These are phyloP conservation scores for Aschersonia sp. DNA, from an alignment of 2,329 filamentous ascomycete species.

Conservation along the genomic window DNA sequence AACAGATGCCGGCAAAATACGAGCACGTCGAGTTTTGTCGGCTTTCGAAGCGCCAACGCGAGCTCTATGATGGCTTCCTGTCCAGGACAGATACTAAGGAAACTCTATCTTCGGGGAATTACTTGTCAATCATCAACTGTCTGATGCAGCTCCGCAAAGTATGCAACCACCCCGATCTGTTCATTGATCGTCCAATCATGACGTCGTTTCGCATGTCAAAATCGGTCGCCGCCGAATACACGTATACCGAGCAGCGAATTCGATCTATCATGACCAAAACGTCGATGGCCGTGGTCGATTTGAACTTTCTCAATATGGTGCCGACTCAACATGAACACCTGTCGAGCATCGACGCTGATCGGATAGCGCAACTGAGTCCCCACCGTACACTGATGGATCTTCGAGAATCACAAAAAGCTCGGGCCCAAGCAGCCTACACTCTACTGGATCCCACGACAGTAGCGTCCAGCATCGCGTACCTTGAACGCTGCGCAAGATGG, in stretches of 20 bases:
- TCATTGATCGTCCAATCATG: slow-evolving; percentile 89
- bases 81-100: slow-evolving; percentile 78
- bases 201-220: slow-evolving; percentile 87
- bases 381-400: slow-evolving; percentile 56
- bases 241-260: slow-evolving; percentile 56
- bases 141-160: slow-evolving; percentile 95
- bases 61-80: slow-evolving; percentile 93
- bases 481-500: slow-evolving; percentile 59
- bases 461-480: slow-evolving; percentile 52
- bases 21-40: slow-evolving; percentile 95
- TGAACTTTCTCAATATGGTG: slow-evolving; percentile 67
- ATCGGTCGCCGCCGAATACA: slow-evolving; percentile 62
- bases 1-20: slow-evolving; percentile 97
- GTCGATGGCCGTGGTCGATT: slow-evolving; percentile 49
- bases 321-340: slow-evolving; percentile 56
- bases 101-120: slow-evolving; percentile 83
- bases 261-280: slow-evolving; percentile 47
- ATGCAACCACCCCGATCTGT: slow-evolving; percentile 95
- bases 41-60: slow-evolving; percentile 85
- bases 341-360: slow-evolving; percentile 37
- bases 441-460: slow-evolving; percentile 52
- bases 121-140: slow-evolving; percentile 96
- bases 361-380: slow-evolving; percentile 52
- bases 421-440: slow-evolving; percentile 39
- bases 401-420: slow-evolving; percentile 52